Evolutionary conservation across 1,139 yeast genomes (phyloP).

Genomic region (Nakaseomyces bracarensis): DNA sequence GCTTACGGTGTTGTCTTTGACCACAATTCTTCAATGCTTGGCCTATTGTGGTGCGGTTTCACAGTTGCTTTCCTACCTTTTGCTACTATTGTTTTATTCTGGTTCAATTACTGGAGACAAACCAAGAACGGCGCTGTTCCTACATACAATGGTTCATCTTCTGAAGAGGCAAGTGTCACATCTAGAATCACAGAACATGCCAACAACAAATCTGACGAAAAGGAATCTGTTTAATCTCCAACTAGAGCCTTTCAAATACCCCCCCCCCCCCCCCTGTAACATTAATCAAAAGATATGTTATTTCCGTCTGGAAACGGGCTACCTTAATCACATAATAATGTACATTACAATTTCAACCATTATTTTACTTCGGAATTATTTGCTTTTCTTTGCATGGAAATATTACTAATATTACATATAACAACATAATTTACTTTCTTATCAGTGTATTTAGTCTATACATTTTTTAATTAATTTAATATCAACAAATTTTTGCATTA

Average conservation of each 20-base stretch:
- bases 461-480: background rate
- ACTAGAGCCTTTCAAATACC: background rate
- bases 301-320: constrained; percentile 6
- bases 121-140: background rate
- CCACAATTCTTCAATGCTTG: constrained; percentile 22
- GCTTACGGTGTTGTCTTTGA: constrained; percentile 25
- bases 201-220: constrained; percentile 4
- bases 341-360: background rate
- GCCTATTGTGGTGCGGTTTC: constrained; percentile 29
- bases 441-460: background rate
- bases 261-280: background rate
- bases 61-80: constrained; percentile 17
- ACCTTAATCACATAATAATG: background rate
- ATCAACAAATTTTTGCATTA: background rate
- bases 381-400: constrained; percentile 1
- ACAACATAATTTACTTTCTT: background rate
- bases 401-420: background rate
- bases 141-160: background rate
- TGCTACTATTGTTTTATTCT: background rate
- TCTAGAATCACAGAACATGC: constrained; percentile 4
- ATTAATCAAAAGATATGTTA: background rate
- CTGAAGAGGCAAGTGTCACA: constrained; percentile 1
- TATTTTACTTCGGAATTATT: background rate
- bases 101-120: constrained; percentile 6
- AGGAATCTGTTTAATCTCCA: background rate